Base-by-base conservation (phyloP, 1,139 yeast genomes). In the Hansenula sp. region DNA sequence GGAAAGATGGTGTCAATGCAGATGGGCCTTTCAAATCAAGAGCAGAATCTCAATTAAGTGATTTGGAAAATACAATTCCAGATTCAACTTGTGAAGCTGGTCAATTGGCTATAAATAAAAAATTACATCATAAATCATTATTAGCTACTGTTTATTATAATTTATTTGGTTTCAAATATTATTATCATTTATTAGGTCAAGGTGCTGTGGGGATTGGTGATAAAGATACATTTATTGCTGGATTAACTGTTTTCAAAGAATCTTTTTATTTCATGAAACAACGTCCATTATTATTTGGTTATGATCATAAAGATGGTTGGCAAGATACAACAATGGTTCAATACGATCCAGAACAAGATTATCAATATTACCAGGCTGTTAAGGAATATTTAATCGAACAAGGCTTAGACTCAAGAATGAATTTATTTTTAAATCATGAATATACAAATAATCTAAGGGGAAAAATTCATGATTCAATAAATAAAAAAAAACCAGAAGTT, bases 121-220 rank as follows among this genome's bases (percentile, higher is more conserved):
- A 59, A 25, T 60, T 63, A 4, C 86, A 80, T 58, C 64, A 75
- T 42, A 67, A 63, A 45, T 70, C 84, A 0, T 60, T 81, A 40
- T 51, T 79, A 32, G 63, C 80, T 25, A 71, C 84, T 0, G 61
- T 78, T 40, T 81, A 79, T 55, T 81, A 81, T 59, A 80, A 80
- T 52, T 62, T 65, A 39, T 70, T 71, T 60, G 84, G 84, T 0
- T 79, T 79, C 30, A 65, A 68, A 32, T 77, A 72, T 60, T 79
- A 74, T 57, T 76, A 78, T 52, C 72, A 74, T 15, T 57, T 79
- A 43, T 60, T 78, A 40, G 72, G 78, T 12, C 82, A 77, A 60
- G 81, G 81, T 48, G 76, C 79, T 28, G 77, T 81, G 6, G 83
- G 83, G 40, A 79, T 77, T 58, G 84, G 84, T 50, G 84, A 78